Base-by-base conservation (phyloP, 108 stramenopile genomes). In the Nitzschia inconspicua region DNA sequence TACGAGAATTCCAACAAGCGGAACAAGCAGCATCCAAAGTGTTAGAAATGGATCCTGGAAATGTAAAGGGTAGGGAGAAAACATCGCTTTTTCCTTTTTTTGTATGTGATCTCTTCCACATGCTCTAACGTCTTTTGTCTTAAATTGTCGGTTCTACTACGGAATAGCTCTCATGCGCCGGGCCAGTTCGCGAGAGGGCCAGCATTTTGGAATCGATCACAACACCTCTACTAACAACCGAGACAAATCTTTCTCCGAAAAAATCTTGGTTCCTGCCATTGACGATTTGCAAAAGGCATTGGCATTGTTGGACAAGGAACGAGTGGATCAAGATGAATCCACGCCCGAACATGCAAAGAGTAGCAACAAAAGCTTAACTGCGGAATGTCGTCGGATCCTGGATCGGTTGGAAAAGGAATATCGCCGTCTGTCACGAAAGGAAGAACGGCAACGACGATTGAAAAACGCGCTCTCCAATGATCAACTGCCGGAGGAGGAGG, bases 181-280 rank as follows among this genome's bases (percentile, higher is more conserved):
- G 10, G 82, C 70, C 10, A 27, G 68, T 24, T 69, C 81, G 26
- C 29, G 57, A 22, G 76, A 82, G 48, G 64, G 66, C 13, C 27
- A 47, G 20, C 47, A 54, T 35, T 39, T 54, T 54, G 4, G 35
- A 13, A 4, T 29, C 30, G 24, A 20, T 35, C 16, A 46, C 44
- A 13, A 46, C 22, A 11, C 0, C 16, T 8, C 16, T 9, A 46
- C 11, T 18, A 20, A 46, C 22, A 46, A 46, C 35, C 7, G 0
- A 24, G 2, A 52, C 24, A 1, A 44, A 18, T 7, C 14, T 34
- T 11, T 23, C 32, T 27, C 30, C 54, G 44, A 53, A 51, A 24
- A 47, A 25, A 10, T 60, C 26, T 34, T 66, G 13, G 16, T 22
- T 0, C 35, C 18, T 30, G 69, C 76, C 18, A 63, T 66, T 26